Base-by-base conservation (phyloP, 371 early-diverging fungal species). In the Conidiobolus incongruus region DNA sequence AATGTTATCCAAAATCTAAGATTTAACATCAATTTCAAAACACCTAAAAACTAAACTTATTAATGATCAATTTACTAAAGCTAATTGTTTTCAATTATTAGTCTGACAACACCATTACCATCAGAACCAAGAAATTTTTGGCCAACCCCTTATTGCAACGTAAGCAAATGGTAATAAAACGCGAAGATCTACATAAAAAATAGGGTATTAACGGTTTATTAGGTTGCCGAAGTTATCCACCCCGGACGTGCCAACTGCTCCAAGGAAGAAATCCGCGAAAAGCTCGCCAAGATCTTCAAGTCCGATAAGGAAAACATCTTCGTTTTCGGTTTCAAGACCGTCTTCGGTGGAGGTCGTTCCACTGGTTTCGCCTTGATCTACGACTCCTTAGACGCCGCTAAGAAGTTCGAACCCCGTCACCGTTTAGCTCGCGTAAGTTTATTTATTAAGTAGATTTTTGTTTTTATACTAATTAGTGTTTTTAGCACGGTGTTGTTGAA, bases 361-460 rank as follows among this genome's bases (percentile, higher is more conserved):
- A 91, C 92, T 55, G 95, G 97, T 47, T 96, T 95, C 58, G 95
- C 82, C 44, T 67, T 95, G 54, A 80, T 96, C 69, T 96, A 96
- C 80, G 96, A 96, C 69, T 67, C 73, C 48, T 58, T 89, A 55
- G 94, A 93, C 48, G 63, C 89, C 40, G 78, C 83, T 58, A 91
- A 90, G 84, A 91, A 90, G 73, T 86, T 95, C 61, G 97, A 96
- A 70, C 97, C 97, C 65, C 94, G 89, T 72, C 82, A 81, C 81
- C 77, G 94, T 58, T 73, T 91, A 50, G 77, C 77, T 46, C 70
- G 88, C 48, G 67, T 72, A 64, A 34, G 65, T 63, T 47, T 48
- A 42, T 7, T 8, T n/a, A n/a, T n/a, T n/a, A n/a, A n/a, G n/a
- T n/a, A 4, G 5, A 20, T 36, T 20, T 35, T 15, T 22, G 2